Base-by-base conservation (phyloP, 2,329 filamentous ascomycete species). In the Bertia moriformis region DNA sequence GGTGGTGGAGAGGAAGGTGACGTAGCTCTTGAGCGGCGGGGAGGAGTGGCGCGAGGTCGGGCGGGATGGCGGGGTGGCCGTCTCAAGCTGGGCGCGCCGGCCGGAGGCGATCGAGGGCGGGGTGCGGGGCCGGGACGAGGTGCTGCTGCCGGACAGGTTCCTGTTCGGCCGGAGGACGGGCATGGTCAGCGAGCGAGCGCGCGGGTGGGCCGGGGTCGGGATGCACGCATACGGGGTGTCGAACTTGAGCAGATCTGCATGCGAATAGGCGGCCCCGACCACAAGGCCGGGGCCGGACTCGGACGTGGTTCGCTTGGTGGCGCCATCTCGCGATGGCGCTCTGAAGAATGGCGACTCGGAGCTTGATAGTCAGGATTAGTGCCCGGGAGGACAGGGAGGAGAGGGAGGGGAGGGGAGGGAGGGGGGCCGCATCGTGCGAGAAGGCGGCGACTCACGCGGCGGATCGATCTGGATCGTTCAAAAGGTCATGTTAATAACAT, bases 181-280 rank as follows among this genome's bases (percentile, higher is more conserved):
- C 17, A 36, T 7, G 14, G 17, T 7, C 14, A 36, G 17, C 7
- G 32, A 15, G 32, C 7, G 7, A 39, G 20, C 12, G 38, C 38
- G 15, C 4, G 39, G 19, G n/a, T 35, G 15, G 33, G 24, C 19
- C 20, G 33, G n/a, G 38, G 40, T 22, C 41, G 14, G n/a, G 22
- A 18, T 27, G 32, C n/a, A 15, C 20, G 59, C 71, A 47, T 71
- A 91, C 85, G 89, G 51, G 19, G 78, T 74, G 52, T 86, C 84
- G 52, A 89, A 82, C 59, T 89, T 93, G 50, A 95, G 69, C 54
- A 94, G 85, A 61, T 96, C 88, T 19, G 89, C 85, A 59, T 98
- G 91, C 13, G 91, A 96, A 57, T 98, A 98, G 37, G 88, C 82
- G 41, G 91, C 91, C 48, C 91, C 91, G 43, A 96, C 83, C 27